Evolutionary conservation across 2,329 filamentous ascomycete genomes (phyloP).

Genomic region (Diaporthe aspalathi): DNA sequence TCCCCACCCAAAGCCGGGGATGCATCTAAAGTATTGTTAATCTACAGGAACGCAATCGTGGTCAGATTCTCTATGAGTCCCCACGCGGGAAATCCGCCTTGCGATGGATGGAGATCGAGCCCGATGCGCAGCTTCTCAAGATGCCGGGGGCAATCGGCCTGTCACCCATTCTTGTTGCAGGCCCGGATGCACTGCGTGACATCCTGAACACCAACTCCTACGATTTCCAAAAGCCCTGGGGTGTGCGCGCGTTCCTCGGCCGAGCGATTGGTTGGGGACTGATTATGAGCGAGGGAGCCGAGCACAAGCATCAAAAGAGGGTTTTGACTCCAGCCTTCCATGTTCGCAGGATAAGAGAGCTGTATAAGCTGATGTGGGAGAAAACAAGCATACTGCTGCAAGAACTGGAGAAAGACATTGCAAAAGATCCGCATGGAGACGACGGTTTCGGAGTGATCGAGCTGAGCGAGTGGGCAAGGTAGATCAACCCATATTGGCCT

Average conservation of each 20-base stretch:
- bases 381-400: slow-evolving; percentile 27
- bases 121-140: slow-evolving; percentile 33
- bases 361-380: slow-evolving; percentile 35
- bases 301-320: slow-evolving; percentile 35
- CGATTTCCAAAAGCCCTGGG: slow-evolving; percentile 34
- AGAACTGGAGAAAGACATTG: slow-evolving; percentile 32
- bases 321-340: slow-evolving; percentile 25
- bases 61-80: slow-evolving; percentile 31
- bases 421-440: not conserved
- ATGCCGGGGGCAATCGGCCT: slow-evolving; percentile 4
- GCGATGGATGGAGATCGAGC: slow-evolving; percentile 31
- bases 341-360: slow-evolving; percentile 29
- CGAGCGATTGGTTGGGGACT: slow-evolving; percentile 34
- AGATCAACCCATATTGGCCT: not conserved
- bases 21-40: not conserved
- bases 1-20: not conserved
- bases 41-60: slow-evolving; percentile 14
- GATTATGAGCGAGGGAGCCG: slow-evolving; percentile 33
- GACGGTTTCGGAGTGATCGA: slow-evolving; percentile 28
- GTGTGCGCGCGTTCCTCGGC: slow-evolving; percentile 29
- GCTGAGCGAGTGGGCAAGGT: slow-evolving; percentile 36
- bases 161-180: slow-evolving; percentile 27
- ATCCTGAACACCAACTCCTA: slow-evolving; percentile 31
- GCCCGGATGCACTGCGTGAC: slow-evolving; percentile 32
- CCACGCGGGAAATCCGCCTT: slow-evolving; percentile 31